Evolutionary conservation across 345 rosid genomes (phyloP).

Genomic region (Erodium maritimum): DNA sequence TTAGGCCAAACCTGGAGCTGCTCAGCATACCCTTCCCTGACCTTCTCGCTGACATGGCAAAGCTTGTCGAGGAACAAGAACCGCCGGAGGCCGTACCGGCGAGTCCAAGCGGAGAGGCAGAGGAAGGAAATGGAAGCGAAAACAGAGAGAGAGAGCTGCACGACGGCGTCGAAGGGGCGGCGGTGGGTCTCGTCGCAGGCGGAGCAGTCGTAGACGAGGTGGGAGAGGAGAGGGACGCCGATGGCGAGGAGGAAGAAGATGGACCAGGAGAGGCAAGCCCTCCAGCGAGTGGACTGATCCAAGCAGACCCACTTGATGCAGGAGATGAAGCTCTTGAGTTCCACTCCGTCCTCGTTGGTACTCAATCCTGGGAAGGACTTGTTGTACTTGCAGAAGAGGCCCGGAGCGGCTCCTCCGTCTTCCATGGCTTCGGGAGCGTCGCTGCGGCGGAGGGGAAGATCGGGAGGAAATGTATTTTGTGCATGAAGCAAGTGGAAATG

Average conservation of each 20-base stretch:
- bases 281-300: conserved; percentile 53
- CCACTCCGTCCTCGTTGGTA: conserved; percentile 10
- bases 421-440: conserved; percentile 24
- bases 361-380: conserved; percentile 4
- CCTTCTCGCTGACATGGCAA: conserved; percentile 37
- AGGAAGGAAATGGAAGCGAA: conserved; percentile 59
- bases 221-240: conserved; percentile 58
- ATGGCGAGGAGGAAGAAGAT: conserved; percentile 51
- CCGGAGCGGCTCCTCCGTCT: conserved; percentile 15
- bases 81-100: conserved; percentile 53
- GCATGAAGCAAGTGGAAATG: too few relatives aligned
- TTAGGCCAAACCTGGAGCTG: conserved; percentile 41
- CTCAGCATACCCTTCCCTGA: conserved; percentile 39
- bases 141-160: conserved; percentile 61
- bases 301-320: conserved; percentile 39
- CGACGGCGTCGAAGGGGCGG: conserved; percentile 64
- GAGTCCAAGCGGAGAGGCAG: conserved; percentile 54
- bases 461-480: too few relatives aligned
- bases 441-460: background rate
- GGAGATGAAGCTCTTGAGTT: conserved; percentile 29
- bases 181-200: conserved; percentile 52
- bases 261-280: conserved; percentile 50
- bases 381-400: background rate
- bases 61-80: conserved; percentile 71
- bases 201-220: conserved; percentile 50